Percentiles rank a stretch among this genome's conserved stretches.
Evolutionary conservation across 805 yeast species (phyloP).

Genomic region (Wickerhamiella azymoides): DNA sequence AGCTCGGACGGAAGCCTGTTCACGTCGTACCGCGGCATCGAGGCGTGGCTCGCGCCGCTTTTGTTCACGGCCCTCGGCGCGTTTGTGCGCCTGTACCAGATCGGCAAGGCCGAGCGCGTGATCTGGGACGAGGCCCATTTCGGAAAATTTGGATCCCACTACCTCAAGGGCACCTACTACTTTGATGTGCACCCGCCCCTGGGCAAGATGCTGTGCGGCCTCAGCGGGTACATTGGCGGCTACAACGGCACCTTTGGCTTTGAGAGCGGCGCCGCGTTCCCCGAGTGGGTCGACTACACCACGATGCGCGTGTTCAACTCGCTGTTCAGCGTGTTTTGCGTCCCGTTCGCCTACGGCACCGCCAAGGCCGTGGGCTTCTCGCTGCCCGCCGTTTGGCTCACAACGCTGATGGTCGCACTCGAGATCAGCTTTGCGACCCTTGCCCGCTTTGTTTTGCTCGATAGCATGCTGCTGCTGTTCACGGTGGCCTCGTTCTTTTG

Average conservation of each 20-base stretch:
- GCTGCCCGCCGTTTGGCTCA: slow-evolving; percentile 39
- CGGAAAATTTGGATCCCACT: slow-evolving; percentile 36
- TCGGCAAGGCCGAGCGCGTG: slow-evolving; percentile 58
- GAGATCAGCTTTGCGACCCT: slow-evolving; percentile 80
- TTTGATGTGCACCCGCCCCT: slow-evolving; percentile 98
- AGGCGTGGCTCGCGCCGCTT: slow-evolving; percentile 32
- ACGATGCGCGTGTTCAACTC: slow-evolving; percentile 84
- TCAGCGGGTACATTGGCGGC: slow-evolving; percentile 77
- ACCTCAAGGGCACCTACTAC: slow-evolving; percentile 78
- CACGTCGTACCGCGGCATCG: slow-evolving; percentile 18
- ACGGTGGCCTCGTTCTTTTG: slow-evolving; percentile 70
- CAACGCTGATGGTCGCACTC: slow-evolving; percentile 56
- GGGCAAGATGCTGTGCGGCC: slow-evolving; percentile 84
- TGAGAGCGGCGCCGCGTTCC: slow-evolving; percentile 72
- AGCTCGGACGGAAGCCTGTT: slow-evolving; percentile 12
- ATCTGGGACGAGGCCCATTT: slow-evolving; percentile 45
- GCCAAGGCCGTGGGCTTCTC: slow-evolving; percentile 75
- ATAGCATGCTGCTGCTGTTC: slow-evolving; percentile 73
- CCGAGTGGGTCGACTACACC: slow-evolving; percentile 62
- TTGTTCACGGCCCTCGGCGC: slow-evolving; percentile 57
- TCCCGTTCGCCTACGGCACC: slow-evolving; percentile 72
- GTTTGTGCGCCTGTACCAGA: slow-evolving; percentile 57
- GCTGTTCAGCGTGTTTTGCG: slow-evolving; percentile 53
- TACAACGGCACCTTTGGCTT: slow-evolving; percentile 88
- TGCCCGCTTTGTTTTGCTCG: slow-evolving; percentile 80